These are phyloP conservation scores for Phytophthora brassicae DNA, from an alignment of 352 stramenopile species.

Conservation along the genomic window DNA sequence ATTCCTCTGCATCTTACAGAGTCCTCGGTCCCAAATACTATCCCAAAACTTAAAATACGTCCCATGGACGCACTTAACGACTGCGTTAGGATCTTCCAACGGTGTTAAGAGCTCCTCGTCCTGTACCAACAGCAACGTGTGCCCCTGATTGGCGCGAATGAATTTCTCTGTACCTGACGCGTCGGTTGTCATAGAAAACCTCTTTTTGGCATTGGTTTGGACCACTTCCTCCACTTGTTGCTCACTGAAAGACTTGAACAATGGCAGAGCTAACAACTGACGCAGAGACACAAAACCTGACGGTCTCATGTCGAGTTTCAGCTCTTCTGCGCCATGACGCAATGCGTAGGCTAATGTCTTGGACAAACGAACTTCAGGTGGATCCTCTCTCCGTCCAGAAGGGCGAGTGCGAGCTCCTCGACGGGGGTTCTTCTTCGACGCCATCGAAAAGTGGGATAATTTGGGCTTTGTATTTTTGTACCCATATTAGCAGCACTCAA, in stretches of 20 bases:
- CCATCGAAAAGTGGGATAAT: conserved; percentile 18
- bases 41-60: conserved; percentile 75
- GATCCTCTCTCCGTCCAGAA: conserved; percentile 34
- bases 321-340: conserved; percentile 68
- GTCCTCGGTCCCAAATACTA: conserved; percentile 53
- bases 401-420: conserved; percentile 25
- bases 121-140: conserved; percentile 64
- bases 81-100: conserved; percentile 43
- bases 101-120: conserved; percentile 75
- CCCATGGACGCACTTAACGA: conserved; percentile 73
- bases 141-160: conserved; percentile 85
- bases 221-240: conserved; percentile 70
- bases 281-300: conserved; percentile 66
- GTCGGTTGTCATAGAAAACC: conserved; percentile 69
- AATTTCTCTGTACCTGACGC: conserved; percentile 38
- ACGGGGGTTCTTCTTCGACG: conserved; percentile 12
- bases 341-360: conserved; percentile 80
- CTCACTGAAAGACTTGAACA: conserved; percentile 57
- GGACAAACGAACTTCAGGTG: conserved; percentile 66
- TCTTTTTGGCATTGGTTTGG: conserved; percentile 69
- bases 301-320: conserved; percentile 67
- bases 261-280: conserved; percentile 49
- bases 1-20: conserved; percentile 83
- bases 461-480: too few relatives aligned
- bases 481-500: too few relatives aligned